Conservation (phyloP, 2,329 filamentous ascomycete genomes). For the Aureobasidium lini region DNA sequence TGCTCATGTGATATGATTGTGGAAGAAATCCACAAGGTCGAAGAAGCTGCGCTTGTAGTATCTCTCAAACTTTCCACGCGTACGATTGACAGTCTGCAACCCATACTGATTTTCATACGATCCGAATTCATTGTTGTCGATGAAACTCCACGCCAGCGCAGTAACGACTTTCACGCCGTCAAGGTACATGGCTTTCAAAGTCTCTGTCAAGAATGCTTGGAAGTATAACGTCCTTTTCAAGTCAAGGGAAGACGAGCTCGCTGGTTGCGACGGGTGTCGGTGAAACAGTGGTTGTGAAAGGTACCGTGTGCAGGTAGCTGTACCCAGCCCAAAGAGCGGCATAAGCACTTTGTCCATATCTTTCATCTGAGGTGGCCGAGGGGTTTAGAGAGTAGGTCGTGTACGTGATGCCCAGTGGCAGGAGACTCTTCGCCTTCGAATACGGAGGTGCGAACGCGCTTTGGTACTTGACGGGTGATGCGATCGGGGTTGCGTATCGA, state of each 20-base stretch:
- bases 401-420: not conserved
- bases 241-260: slow-evolving; percentile 50
- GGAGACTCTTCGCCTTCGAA: not conserved
- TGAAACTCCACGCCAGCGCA: slow-evolving; percentile 27
- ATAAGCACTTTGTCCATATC: slow-evolving; percentile 35
- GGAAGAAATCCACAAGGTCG: slow-evolving; percentile 25
- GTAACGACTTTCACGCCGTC: slow-evolving; percentile 29
- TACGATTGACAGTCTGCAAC: slow-evolving; percentile 40
- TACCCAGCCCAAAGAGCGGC: slow-evolving; percentile 18
- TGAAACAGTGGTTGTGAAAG: slow-evolving; percentile 41
- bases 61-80: slow-evolving; percentile 26
- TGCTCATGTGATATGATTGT: too few species aligned
- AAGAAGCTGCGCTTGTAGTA: slow-evolving; percentile 31
- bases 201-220: slow-evolving; percentile 38
- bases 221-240: slow-evolving; percentile 47
- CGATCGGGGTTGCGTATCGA: not conserved
- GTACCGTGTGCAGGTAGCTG: not conserved
- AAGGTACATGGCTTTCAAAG: slow-evolving; percentile 23
- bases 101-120: slow-evolving; percentile 45
- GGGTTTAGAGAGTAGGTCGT: not conserved
- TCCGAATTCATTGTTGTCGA: slow-evolving; percentile 41
- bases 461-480: not conserved
- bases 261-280: slow-evolving; percentile 48
- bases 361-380: not conserved
- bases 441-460: not conserved